These are phyloP conservation scores for Byssoonygena ceratinophila DNA, from an alignment of 2,329 filamentous ascomycete genomes.

Conservation along the genomic window DNA sequence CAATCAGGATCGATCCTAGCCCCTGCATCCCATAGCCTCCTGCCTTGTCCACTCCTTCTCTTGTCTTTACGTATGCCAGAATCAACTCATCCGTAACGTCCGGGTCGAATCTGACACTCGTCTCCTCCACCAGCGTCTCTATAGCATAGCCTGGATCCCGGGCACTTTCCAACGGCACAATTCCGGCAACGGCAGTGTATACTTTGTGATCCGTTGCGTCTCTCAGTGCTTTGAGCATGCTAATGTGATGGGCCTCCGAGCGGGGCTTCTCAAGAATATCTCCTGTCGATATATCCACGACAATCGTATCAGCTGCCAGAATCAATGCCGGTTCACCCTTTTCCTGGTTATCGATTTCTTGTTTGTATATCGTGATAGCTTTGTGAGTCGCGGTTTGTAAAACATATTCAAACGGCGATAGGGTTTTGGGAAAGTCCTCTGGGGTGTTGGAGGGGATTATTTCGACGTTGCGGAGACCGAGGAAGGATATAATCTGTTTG, in stretches of 20 bases:
- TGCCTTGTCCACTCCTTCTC: slow-evolving; percentile 91
- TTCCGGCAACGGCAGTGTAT: slow-evolving; percentile 72
- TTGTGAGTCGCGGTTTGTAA: slow-evolving; percentile 76
- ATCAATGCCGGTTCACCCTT: slow-evolving; percentile 69
- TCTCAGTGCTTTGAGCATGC: slow-evolving; percentile 71
- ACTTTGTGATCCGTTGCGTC: slow-evolving; percentile 71
- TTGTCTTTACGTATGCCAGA: slow-evolving; percentile 54
- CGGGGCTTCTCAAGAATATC: slow-evolving; percentile 84
- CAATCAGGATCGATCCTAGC: slow-evolving; percentile 72
- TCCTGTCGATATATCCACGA: slow-evolving; percentile 60
- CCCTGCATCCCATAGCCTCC: slow-evolving; percentile 94
- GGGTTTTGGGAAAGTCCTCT: slow-evolving; percentile 72
- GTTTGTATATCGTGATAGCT: slow-evolving; percentile 59
- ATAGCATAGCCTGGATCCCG: slow-evolving; percentile 76
- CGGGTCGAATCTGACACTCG: slow-evolving; percentile 72
- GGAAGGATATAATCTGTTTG: slow-evolving; percentile 64
- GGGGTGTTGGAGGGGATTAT: slow-evolving; percentile 71
- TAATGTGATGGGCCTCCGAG: slow-evolving; percentile 66
- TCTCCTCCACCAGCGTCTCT: slow-evolving; percentile 77
- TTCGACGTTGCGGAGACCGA: slow-evolving; percentile 73
- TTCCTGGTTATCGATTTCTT: slow-evolving; percentile 46
- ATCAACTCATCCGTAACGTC: slow-evolving; percentile 72
- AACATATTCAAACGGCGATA: slow-evolving; percentile 83
- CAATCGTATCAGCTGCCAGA: slow-evolving; percentile 81
- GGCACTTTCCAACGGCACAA: slow-evolving; percentile 71